Base-by-base conservation (phyloP, 768 basidiomycete species). In the Leccinum aurantiacum region DNA sequence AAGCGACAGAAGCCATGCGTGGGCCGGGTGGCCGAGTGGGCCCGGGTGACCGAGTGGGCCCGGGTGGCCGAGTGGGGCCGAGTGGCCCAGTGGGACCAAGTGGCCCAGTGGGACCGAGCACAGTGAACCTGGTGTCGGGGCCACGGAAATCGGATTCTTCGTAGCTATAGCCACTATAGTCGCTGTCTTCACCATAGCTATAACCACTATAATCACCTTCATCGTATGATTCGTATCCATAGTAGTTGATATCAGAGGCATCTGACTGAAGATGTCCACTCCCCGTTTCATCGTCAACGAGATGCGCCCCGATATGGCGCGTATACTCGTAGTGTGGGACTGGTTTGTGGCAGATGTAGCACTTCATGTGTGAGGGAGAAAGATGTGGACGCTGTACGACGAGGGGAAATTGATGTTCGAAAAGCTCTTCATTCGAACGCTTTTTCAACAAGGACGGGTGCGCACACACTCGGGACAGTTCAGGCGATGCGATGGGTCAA, bases 331-430 rank as follows among this genome's bases (percentile, higher is more conserved):
- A 25, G 25, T 27, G 64, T 38, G 54, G 2, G 46, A 69, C n/a
- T 14, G 15, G 4, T 17, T 44, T 13, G 31, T 55, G 49, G 44
- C 68, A 71, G 41, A 69, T 54, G 52, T 59, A 50, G 22, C 68
- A 69, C 62, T 59, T 31, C 60, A 71, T 61, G 38, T 3, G 38
- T 37, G 37, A 14, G 38, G 3, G 17, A 41, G 38, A n/a, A n/a
- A 41, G 17, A 41, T n/a, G 37, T 41, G 38, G 38, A 41, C 17
- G 38, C 27, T 27, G 27, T 27, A 27, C 27, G 27, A 27, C 17
- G 17, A 0, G 38, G 15, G 3, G 4, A n/a, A 10, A 9, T 17
- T 8, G 1, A 24, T 17, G 15, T 38, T 8, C 37, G 37, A 38
- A 38, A 17, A 17, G 17, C 4, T n/a, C 17, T 41, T 41, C 17